Conservation (phyloP, 2,329 filamentous ascomycete genomes). For the Diatrype stigma region DNA sequence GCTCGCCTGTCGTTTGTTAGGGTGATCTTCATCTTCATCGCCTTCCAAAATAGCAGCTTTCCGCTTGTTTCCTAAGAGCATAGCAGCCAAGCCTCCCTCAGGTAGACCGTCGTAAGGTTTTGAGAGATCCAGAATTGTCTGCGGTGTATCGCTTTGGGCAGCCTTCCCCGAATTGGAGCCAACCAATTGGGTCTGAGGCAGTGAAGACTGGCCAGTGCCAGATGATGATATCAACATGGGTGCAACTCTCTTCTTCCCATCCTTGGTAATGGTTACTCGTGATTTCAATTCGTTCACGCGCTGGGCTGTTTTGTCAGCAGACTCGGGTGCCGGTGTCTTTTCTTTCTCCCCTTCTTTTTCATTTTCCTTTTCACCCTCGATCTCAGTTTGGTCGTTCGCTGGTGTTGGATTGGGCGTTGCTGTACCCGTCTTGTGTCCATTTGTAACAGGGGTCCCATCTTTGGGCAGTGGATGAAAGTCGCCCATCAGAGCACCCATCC, state of each 20-base stretch:
- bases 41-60: conserved; percentile 71
- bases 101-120: conserved; percentile 93
- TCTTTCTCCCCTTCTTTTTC: conserved; percentile 30
- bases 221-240: conserved; percentile 89
- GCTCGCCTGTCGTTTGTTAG: conserved; percentile 50
- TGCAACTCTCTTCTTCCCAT: conserved; percentile 93
- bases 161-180: conserved; percentile 64
- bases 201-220: conserved; percentile 77
- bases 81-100: conserved; percentile 77
- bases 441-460: conserved; percentile 41
- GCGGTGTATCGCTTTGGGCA: conserved; percentile 66
- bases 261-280: conserved; percentile 89
- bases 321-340: conserved; percentile 39
- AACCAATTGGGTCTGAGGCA: conserved; percentile 84
- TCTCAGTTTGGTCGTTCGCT: conserved; percentile 29
- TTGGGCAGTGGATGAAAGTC: conserved; percentile 60
- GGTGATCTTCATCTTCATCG: conserved; percentile 66
- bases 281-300: conserved; percentile 69
- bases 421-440: conserved; percentile 44
- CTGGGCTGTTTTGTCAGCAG: conserved; percentile 49
- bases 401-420: conserved; percentile 33
- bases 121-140: conserved; percentile 81
- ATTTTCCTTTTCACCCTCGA: conserved; percentile 22
- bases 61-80: conserved; percentile 90
- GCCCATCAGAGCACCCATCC: conserved; percentile 98